Evolutionary conservation across 306 rosid species (phyloP).

Genomic region (Cicer cuneatum): DNA sequence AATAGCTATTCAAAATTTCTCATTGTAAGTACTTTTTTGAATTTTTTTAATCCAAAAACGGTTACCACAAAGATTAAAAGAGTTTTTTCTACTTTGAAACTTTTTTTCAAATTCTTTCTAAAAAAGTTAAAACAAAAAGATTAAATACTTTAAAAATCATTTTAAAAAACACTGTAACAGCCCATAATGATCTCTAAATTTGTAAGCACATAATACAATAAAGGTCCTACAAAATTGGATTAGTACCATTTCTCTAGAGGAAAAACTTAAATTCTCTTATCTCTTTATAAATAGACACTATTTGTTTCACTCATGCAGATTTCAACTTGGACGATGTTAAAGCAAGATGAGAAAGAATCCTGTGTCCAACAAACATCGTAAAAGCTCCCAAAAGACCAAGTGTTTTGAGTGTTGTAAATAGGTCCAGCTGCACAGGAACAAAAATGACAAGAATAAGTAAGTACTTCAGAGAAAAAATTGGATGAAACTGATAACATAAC

Average conservation of each 20-base stretch:
- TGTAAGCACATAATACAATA: constrained; percentile 37
- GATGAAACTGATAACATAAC: constrained; percentile 13
- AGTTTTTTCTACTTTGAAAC: too few species aligned
- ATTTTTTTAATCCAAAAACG: too few species aligned
- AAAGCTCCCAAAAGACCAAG: constrained; percentile 75
- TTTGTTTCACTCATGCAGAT: constrained; percentile 69
- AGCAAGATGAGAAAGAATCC: constrained; percentile 86
- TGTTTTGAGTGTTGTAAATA: constrained; percentile 84
- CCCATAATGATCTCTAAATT: constrained; percentile 27
- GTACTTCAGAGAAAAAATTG: neutral
- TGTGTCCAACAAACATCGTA: constrained; percentile 86
- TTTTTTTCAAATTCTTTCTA: too few species aligned
- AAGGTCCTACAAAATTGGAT: constrained; percentile 60
- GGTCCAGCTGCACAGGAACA: constrained; percentile 77
- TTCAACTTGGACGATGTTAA: constrained; percentile 84
- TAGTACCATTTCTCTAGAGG: constrained; percentile 39
- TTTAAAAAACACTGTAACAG: too few species aligned
- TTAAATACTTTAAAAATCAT: too few species aligned
- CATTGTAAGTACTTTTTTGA: too few species aligned
- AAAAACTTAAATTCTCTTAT: constrained; percentile 32
- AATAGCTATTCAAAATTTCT: too few species aligned
- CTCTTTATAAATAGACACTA: constrained; percentile 40
- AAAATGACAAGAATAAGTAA: constrained; percentile 27
- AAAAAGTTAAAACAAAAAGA: too few species aligned
- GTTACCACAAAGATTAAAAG: too few species aligned